A percentile compares a stretch with the other conserved stretches of the same genome.
Evolutionary conservation across 2,329 filamentous ascomycete species (phyloP).

Genomic region (Aspergillus sp.): DNA sequence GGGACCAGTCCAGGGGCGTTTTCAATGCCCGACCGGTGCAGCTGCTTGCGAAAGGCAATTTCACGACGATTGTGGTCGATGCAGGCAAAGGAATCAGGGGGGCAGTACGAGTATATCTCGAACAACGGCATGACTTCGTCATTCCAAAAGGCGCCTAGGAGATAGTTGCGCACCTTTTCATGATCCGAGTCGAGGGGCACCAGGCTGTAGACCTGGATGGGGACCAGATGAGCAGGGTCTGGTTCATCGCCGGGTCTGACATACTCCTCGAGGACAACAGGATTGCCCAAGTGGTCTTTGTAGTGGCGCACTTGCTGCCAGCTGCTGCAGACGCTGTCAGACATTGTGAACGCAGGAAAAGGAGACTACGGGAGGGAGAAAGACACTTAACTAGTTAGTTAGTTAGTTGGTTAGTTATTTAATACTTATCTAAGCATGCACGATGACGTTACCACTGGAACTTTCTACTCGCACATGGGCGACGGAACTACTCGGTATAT

Average conservation of each 20-base stretch:
- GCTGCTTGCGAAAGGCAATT: slow-evolving; percentile 19
- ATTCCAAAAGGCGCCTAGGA: slow-evolving; percentile 7
- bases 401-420: no score
- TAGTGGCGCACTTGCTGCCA: slow-evolving; percentile 18
- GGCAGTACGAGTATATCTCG: slow-evolving; percentile 21
- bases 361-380: neutral
- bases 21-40: slow-evolving; percentile 5
- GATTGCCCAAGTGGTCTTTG: slow-evolving; percentile 17
- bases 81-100: slow-evolving; percentile 16
- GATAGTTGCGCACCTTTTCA: slow-evolving; percentile 13
- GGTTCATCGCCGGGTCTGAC: slow-evolving; percentile 5
- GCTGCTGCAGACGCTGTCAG: neutral
- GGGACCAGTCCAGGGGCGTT: slow-evolving; percentile 16
- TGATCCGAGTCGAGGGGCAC: neutral
- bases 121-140: slow-evolving; percentile 17
- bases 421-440: no score
- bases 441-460: neutral
- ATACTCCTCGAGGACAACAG: slow-evolving; percentile 17
- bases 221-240: neutral
- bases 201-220: slow-evolving; percentile 16
- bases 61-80: slow-evolving; percentile 18
- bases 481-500: no score
- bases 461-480: neutral
- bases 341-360: neutral
- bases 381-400: no score